Percentiles rank a stretch among this genome's conserved stretches.
These are phyloP conservation scores for Debaryomyces castellii DNA, from an alignment of 805 yeast species.

Conservation along the genomic window DNA sequence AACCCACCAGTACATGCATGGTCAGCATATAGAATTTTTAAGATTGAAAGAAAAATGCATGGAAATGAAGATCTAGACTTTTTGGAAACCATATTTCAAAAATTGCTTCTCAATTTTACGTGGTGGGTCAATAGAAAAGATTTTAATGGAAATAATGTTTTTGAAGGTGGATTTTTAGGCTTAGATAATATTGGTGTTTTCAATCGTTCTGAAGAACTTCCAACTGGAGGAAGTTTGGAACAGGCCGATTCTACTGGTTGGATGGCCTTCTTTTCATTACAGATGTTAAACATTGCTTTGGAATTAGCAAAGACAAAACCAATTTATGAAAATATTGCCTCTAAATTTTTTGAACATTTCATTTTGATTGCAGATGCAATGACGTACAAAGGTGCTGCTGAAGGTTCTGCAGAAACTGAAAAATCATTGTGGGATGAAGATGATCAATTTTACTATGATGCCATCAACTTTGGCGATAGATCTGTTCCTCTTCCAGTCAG, in stretches of 20 bases:
- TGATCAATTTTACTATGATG: conserved; percentile 87
- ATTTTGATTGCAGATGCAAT: conserved; percentile 89
- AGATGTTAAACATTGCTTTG: conserved; percentile 88
- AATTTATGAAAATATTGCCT: conserved; percentile 90
- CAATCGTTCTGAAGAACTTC: conserved; percentile 89
- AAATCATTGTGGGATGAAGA: conserved; percentile 86
- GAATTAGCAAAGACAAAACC: conserved; percentile 84
- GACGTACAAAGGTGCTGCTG: conserved; percentile 58
- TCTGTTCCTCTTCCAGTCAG: conserved; percentile 77
- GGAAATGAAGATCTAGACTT: conserved; percentile 80
- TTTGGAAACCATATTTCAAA: conserved; percentile 90
- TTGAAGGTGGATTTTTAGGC: conserved; percentile 93
- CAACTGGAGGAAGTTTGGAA: conserved; percentile 86
- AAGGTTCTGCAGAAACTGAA: conserved; percentile 44
- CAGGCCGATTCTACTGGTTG: conserved; percentile 97
- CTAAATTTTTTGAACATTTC: conserved; percentile 92
- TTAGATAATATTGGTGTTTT: conserved; percentile 90
- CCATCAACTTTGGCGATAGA: conserved; percentile 81
- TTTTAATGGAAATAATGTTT: conserved; percentile 79
- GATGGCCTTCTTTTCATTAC: conserved; percentile 92
- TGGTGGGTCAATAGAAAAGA: conserved; percentile 98
- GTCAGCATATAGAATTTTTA: conserved; percentile 86
- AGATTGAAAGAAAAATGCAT: conserved; percentile 81
- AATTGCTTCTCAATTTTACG: conserved; percentile 81
- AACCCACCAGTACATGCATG: conserved; percentile 98